Base-by-base conservation (phyloP, 2,329 filamentous ascomycete species). In the Cladosporium cucumerinum region DNA sequence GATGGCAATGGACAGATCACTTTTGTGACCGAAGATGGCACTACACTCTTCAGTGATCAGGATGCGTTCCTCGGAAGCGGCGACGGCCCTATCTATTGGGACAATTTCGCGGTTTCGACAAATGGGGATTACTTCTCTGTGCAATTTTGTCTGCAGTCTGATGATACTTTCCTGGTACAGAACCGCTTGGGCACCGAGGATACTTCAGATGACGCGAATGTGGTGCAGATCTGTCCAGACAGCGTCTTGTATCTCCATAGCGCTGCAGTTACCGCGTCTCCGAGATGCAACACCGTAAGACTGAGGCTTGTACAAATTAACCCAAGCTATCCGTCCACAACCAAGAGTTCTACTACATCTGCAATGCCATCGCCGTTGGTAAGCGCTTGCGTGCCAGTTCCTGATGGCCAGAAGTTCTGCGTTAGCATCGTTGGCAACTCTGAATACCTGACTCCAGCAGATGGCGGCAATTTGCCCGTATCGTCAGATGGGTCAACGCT, bases 1-100 rank as follows among this genome's bases (percentile, higher is more conserved):
- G 30, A 32, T 23, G 52, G 52, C 21, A 34, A 57, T 57, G 52
- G 52, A 14, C 52, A 57, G 21, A 21, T 57, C 30, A 57, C 52
- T 14, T n/a, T 25, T 14, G 21, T 57, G 18, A 57, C 5, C 32
- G 30, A 21, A 21, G 30, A n/a, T 10, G 52, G 52, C 5, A 21
- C 52, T 12, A 57, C 52, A 23, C 30, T 57, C 7, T 57, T 57
- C 30, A 57, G 52, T 21, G 52, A 57, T n/a, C 52, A 57, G 30
- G 52, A 57, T 32, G 21, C n/a, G 11, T 21, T 36, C n/a, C 26
- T 23, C 11, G 52, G 52, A 30, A 57, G 52, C 30, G 52, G 52
- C n/a, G 28, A 57, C 32, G 52, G 52, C 3, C 52, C 52, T n/a
- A 57, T 57, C n/a, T 51, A 51, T 5, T 51, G 48, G 48, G 48